Evolutionary conservation across 106 monocot genomes (phyloP).

Genomic region (Vanilla planifolia): DNA sequence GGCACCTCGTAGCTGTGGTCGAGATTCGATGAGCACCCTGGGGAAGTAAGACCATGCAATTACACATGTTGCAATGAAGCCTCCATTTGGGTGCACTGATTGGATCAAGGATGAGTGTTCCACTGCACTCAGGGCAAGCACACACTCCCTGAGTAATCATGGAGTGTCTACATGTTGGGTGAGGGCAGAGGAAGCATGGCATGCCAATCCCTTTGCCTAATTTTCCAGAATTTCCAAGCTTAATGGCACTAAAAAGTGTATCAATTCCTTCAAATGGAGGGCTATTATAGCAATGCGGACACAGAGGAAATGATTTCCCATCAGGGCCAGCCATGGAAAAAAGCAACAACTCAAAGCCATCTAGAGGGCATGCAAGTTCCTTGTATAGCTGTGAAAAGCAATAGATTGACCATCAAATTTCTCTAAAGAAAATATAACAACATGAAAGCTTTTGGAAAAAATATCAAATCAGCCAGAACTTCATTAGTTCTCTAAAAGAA

Average conservation of each 20-base stretch:
- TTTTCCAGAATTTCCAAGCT: slow-evolving; percentile 31
- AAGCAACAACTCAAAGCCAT: slow-evolving; percentile 81
- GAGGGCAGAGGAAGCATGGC: slow-evolving; percentile 96
- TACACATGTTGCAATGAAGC: slow-evolving; percentile 81
- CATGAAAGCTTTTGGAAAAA: no score
- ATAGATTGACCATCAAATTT: background rate
- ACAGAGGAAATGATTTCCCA: slow-evolving; percentile 78
- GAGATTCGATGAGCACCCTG: slow-evolving; percentile 78
- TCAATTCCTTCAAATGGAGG: slow-evolving; percentile 95
- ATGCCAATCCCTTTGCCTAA: slow-evolving; percentile 68
- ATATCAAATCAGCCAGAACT: no score
- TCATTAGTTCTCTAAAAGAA: no score
- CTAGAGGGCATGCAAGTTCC: slow-evolving; percentile 81
- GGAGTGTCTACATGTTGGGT: slow-evolving; percentile 90
- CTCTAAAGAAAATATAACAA: no score
- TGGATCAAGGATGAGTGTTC: slow-evolving; percentile 85
- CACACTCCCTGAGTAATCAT: slow-evolving; percentile 89
- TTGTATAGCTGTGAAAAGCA: slow-evolving; percentile 70
- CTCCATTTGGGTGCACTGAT: slow-evolving; percentile 92
- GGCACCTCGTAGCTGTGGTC: slow-evolving; percentile 56
- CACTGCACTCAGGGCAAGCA: slow-evolving; percentile 88
- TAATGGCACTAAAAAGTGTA: slow-evolving; percentile 50
- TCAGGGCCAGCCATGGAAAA: slow-evolving; percentile 74
- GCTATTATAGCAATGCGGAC: slow-evolving; percentile 92
- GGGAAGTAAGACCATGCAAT: slow-evolving; percentile 78